phyloP scores from a whole-genome alignment of 2,329 filamentous ascomycete species.

The Aspergillus pseudoterreus region DNA sequence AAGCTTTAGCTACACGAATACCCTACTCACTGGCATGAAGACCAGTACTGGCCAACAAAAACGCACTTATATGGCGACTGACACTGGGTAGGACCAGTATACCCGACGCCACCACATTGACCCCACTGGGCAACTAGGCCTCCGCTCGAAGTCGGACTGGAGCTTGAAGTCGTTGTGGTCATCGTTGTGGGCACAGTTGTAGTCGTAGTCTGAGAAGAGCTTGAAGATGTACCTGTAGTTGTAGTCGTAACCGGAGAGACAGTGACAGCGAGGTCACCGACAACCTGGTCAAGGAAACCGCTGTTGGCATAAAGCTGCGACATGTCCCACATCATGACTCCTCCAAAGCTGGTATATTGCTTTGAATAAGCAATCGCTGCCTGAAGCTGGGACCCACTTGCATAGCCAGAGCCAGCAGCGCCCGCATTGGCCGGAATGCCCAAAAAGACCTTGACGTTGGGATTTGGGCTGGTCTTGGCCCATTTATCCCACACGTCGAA shows the following conservation, averaged over 20 bases:
- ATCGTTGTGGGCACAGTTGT: not conserved
- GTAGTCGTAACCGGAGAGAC: not conserved
- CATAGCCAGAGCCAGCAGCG: conserved; percentile 56
- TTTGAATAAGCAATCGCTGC: conserved; percentile 53
- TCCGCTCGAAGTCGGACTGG: not conserved
- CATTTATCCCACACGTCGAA: conserved; percentile 63
- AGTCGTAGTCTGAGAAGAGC: not conserved
- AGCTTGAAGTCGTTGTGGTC: not conserved
- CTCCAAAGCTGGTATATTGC: conserved; percentile 59
- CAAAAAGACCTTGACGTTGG: conserved; percentile 58
- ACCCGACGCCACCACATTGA: not conserved
- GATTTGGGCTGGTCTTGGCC: conserved; percentile 59
- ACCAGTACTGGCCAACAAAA: not conserved
- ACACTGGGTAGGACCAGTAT: not conserved
- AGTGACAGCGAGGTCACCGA: not conserved
- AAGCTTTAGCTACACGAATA: not conserved
- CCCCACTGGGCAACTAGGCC: not conserved
- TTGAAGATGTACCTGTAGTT: not conserved
- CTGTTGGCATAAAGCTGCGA: conserved; percentile 57
- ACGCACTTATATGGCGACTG: not conserved
- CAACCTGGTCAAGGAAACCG: conserved; percentile 46
- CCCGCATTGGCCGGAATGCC: conserved; percentile 56
- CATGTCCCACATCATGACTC: conserved; percentile 68
- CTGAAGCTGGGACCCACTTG: conserved; percentile 43
- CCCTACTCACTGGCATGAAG: not conserved